Conservation (phyloP, 345 rosid species). For the Lenwebbia sp. region DNA sequence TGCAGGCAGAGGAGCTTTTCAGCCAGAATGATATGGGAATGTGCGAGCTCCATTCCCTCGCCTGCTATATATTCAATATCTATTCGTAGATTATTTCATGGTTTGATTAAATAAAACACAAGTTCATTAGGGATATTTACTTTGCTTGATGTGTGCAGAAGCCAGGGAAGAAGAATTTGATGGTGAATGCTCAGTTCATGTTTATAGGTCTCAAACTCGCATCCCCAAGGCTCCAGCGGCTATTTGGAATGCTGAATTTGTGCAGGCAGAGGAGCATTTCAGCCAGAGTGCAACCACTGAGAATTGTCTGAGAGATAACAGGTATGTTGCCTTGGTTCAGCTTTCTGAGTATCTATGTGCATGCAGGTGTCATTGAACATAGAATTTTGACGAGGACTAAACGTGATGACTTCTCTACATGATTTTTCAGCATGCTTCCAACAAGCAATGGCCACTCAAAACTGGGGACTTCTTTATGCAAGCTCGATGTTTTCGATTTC, state of each 20-base stretch:
- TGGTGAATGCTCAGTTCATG: conserved; percentile 50
- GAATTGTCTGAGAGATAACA: conserved; percentile 88
- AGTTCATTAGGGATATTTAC: background rate
- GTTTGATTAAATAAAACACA: background rate
- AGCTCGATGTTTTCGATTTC: conserved; percentile 15
- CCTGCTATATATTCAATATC: background rate
- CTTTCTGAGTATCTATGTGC: conserved; percentile 10
- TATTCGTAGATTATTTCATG: background rate
- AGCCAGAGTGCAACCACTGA: conserved; percentile 36
- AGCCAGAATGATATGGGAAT: no score
- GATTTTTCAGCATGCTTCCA: conserved; percentile 38
- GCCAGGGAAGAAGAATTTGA: conserved; percentile 69
- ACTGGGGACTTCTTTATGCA: conserved; percentile 89
- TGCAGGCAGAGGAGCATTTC: conserved; percentile 84
- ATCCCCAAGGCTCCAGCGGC: conserved; percentile 75
- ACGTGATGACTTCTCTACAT: background rate
- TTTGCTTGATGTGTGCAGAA: conserved; percentile 33
- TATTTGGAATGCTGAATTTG: conserved; percentile 78
- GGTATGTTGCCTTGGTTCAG: conserved; percentile 23
- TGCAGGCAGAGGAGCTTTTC: no score
- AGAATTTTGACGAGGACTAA: background rate
- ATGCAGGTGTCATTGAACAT: background rate
- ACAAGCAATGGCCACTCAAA: conserved; percentile 72
- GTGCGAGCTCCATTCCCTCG: no score
- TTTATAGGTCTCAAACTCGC: conserved; percentile 78